Conservation (phyloP, 306 rosid genomes). For the Pyrus communis region DNA sequence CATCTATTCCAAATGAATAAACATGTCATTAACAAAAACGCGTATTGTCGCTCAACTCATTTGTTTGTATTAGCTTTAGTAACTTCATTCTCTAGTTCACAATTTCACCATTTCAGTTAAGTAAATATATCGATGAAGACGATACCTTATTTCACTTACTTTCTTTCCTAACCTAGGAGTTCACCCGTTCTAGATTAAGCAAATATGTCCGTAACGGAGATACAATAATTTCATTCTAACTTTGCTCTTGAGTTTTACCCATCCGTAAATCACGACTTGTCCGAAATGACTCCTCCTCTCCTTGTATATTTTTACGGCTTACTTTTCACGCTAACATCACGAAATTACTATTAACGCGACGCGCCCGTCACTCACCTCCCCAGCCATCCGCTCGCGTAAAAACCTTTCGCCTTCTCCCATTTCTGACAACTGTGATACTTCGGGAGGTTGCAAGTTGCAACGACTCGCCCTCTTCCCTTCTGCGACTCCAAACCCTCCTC, state of each 20-base stretch:
- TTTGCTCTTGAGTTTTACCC: too few relatives aligned
- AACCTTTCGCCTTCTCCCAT: background rate
- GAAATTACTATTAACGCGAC: background rate
- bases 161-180: background rate
- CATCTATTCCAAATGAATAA: too few relatives aligned
- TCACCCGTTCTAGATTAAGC: background rate
- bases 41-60: background rate
- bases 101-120: background rate
- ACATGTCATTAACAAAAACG: background rate
- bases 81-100: too few relatives aligned
- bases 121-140: background rate
- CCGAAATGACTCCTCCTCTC: too few relatives aligned
- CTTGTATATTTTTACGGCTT: background rate
- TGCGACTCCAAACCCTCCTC: background rate
- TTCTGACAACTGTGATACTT: background rate
- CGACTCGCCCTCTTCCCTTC: background rate
- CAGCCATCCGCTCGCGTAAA: background rate
- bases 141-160: background rate
- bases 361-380: background rate
- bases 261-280: too few relatives aligned
- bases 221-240: too few relatives aligned
- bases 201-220: background rate
- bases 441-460: background rate
- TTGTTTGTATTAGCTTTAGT: background rate
- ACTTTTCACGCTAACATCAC: background rate